Base-by-base conservation (phyloP, 768 basidiomycete species). In the Auricularia cornea region DNA sequence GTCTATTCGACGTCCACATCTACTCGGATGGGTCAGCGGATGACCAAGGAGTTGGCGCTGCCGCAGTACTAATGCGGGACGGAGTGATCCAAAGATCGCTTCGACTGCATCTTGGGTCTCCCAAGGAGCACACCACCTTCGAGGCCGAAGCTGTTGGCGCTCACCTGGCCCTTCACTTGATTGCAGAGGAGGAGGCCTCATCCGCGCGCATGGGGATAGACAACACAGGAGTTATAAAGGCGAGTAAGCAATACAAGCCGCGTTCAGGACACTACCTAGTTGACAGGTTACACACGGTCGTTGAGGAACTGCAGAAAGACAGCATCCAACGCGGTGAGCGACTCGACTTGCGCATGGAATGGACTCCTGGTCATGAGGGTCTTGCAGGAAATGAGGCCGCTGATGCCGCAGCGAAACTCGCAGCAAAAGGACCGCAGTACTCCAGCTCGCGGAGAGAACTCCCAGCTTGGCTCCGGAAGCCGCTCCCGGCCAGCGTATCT, bases 61-160 rank as follows among this genome's bases (percentile, higher is more conserved):
- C 70, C 14, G 75, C 73, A 28, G 71, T 75, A 2, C 60, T 73
- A 6, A 61, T 64, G 48, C 35, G 35, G 3, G 54, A 60, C 0
- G 71, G 65, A 3, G 16, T 16, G 38, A 14, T 23, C 16, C 38
- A 14, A n/a, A 60, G 40, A 18, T 35, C 56, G 10, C 38, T 71
- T 16, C 57, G 62, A n/a, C 64, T 64, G 23, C 54, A 71, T 23
- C 65, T 77, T 3, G 72, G 73, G 6, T 32, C 40, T 0, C 62
- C 62, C 1, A 59, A 38, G 3, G 59, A 70, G 12, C 73, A 75
- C 64, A 73, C 68, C 1, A 72, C 73, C 0, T 73, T 71, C 40
- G 71, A 75, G 61, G 74, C 67, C 1, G 73, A 77, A 59, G n/a
- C 68, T 1, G 68, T 72, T 5, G 76, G 73, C 0, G 57, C 73